phyloP scores from a whole-genome alignment of 495 filamentous ascomycete genomes.

The Tuber umbilicatum region DNA sequence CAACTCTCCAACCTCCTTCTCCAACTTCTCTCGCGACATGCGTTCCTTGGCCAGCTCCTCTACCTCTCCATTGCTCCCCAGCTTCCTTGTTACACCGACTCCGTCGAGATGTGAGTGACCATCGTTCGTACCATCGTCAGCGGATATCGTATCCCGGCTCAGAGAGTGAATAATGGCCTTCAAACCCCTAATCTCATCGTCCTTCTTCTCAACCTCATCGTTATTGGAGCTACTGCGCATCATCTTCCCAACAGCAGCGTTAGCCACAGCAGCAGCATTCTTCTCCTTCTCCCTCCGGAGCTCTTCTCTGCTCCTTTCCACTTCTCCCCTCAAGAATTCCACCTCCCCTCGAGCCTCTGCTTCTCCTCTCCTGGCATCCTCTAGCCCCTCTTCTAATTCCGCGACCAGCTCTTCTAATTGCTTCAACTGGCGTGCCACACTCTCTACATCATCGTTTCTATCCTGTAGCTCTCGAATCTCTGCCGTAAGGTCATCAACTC shows the following conservation, averaged over 20 bases:
- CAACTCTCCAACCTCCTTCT: slow-evolving; percentile 70
- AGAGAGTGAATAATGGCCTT: slow-evolving; percentile 97
- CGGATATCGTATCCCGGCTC: slow-evolving; percentile 61
- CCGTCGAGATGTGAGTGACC: slow-evolving; percentile 23
- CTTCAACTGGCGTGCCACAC: slow-evolving; percentile 82
- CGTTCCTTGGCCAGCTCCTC: slow-evolving; percentile 56
- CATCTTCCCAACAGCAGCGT: slow-evolving; percentile 50
- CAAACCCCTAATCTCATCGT: slow-evolving; percentile 92
- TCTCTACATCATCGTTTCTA: slow-evolving; percentile 79
- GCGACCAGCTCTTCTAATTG: slow-evolving; percentile 93
- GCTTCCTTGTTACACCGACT: slow-evolving; percentile 11
- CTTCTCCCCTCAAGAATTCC: slow-evolving; percentile 91
- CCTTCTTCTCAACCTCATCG: slow-evolving; percentile 86
- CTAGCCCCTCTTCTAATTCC: slow-evolving; percentile 91
- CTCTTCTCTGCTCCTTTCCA: slow-evolving; percentile 87
- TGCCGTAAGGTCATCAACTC: slow-evolving; percentile 78
- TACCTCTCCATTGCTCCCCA: slow-evolving; percentile 21
- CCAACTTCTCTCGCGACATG: slow-evolving; percentile 56
- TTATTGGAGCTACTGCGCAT: slow-evolving; percentile 48
- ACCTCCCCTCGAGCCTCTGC: slow-evolving; percentile 94
- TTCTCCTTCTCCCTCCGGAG: slow-evolving; percentile 84
- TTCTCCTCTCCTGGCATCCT: slow-evolving; percentile 93
- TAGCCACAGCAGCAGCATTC: slow-evolving; percentile 58
- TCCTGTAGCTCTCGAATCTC: slow-evolving; percentile 77
- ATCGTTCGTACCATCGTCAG: slow-evolving; percentile 39